phyloP scores from a whole-genome alignment of 225 moss, liverwort and hornwort genomes.

The Thuidium tamariscinum region DNA sequence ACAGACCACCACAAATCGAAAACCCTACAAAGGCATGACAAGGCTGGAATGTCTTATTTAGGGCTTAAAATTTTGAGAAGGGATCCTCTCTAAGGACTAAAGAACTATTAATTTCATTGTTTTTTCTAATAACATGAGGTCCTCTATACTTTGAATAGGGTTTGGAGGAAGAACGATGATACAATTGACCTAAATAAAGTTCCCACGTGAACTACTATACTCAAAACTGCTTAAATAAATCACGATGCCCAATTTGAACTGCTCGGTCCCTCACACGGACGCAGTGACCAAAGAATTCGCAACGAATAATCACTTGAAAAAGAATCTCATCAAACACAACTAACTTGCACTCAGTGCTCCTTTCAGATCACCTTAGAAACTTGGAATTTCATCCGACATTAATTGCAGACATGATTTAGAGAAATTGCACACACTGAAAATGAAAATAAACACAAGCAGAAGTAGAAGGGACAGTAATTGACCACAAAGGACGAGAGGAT shows the following conservation, averaged over 20 bases:
- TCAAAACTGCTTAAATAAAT: not conserved
- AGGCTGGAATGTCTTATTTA: not conserved
- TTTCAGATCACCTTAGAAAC: not conserved
- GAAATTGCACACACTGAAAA: not conserved
- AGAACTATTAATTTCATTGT: not conserved
- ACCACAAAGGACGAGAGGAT: constrained; percentile 74
- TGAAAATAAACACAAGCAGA: not conserved
- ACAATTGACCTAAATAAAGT: not conserved
- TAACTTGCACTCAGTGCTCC: not conserved
- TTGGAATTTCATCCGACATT: not conserved
- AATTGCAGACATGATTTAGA: not conserved
- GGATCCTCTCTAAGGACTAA: not conserved
- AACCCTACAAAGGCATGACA: not conserved
- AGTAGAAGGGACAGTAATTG: not conserved
- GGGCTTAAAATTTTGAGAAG: not conserved
- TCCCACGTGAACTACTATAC: not conserved
- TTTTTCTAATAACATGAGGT: not conserved
- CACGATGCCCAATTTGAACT: not conserved
- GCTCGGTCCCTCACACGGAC: not conserved
- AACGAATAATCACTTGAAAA: not conserved
- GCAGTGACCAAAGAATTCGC: not conserved
- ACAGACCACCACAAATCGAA: not conserved
- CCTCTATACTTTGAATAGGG: not conserved
- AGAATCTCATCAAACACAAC: not conserved
- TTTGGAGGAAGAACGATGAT: not conserved